Evolutionary conservation across 2,329 filamentous ascomycete genomes (phyloP).

Genomic region (Clonostachys byssicola): DNA sequence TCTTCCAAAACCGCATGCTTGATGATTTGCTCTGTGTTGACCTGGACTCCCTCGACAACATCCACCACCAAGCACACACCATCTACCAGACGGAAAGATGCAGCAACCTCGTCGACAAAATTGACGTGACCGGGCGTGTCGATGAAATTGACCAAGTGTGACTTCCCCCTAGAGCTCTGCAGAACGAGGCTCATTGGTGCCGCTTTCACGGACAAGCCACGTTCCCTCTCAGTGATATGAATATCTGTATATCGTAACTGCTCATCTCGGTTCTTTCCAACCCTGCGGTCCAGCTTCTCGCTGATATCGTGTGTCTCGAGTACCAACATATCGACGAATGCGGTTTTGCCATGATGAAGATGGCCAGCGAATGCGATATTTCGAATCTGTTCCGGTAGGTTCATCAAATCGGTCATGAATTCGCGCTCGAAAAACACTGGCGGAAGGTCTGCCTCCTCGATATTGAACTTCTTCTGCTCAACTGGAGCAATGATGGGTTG

Average conservation of each 20-base stretch:
- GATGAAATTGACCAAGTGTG: conserved; percentile 88
- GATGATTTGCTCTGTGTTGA: conserved; percentile 96
- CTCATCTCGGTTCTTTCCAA: conserved; percentile 78
- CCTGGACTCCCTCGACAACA: conserved; percentile 97
- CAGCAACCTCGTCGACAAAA: conserved; percentile 95
- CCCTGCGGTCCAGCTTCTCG: conserved; percentile 73
- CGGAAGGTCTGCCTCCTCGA: conserved; percentile 88
- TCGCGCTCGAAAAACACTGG: conserved; percentile 81
- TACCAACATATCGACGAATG: conserved; percentile 97
- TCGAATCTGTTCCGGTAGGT: conserved; percentile 88
- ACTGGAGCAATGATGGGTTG: conserved; percentile 93
- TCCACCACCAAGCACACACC: conserved; percentile 93
- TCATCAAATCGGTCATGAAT: conserved; percentile 96
- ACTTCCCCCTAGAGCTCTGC: conserved; percentile 86
- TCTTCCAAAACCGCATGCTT: conserved; percentile 90
- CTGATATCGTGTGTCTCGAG: conserved; percentile 88
- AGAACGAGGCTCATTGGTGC: conserved; percentile 92
- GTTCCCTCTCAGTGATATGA: conserved; percentile 81
- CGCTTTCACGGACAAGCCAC: conserved; percentile 87
- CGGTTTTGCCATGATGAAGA: conserved; percentile 95
- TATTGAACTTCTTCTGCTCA: conserved; percentile 91
- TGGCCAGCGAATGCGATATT: conserved; percentile 92
- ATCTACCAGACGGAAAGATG: conserved; percentile 81
- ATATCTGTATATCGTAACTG: conserved; percentile 94
- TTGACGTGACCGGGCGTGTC: conserved; percentile 98